These are phyloP conservation scores for Nigrospora sphaerica DNA, from an alignment of 2,329 filamentous ascomycete genomes.

Conservation along the genomic window DNA sequence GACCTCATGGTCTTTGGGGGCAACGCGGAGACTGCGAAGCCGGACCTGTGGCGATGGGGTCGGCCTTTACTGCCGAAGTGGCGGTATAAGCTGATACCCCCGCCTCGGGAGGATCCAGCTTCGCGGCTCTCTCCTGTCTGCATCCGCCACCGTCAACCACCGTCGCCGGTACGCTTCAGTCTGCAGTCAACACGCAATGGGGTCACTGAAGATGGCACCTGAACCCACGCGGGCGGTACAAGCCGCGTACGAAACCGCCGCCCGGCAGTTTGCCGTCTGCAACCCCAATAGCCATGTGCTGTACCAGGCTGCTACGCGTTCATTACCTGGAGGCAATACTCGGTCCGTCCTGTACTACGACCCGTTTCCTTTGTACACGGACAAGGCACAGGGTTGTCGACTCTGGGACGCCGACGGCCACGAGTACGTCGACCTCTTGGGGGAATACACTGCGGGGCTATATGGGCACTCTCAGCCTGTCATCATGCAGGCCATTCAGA, in stretches of 20 bases:
- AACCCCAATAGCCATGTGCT: conserved; percentile 30
- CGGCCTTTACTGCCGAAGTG: too few relatives aligned
- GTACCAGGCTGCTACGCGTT: conserved; percentile 26
- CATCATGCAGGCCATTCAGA: conserved; percentile 40
- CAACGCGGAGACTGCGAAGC: too few relatives aligned
- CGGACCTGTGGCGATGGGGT: too few relatives aligned
- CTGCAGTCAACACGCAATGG: too few relatives aligned
- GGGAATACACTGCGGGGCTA: conserved; percentile 58
- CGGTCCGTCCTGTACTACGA: conserved; percentile 23
- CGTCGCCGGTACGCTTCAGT: too few relatives aligned
- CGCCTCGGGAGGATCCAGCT: too few relatives aligned
- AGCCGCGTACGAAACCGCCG: conserved; percentile 23
- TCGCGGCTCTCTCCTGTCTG: too few relatives aligned
- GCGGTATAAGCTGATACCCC: too few relatives aligned
- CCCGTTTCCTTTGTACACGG: conserved; percentile 36
- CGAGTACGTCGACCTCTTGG: conserved; percentile 44
- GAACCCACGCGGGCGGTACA: conserved; percentile 6
- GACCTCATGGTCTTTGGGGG: too few relatives aligned
- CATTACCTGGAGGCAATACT: conserved; percentile 22
- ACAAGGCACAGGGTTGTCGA: conserved; percentile 25
- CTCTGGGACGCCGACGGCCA: conserved; percentile 34
- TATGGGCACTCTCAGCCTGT: conserved; percentile 57
- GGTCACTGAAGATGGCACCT: background rate
- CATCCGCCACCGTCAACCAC: too few relatives aligned
- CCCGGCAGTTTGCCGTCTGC: conserved; percentile 22